A percentile compares a stretch with the other conserved stretches of the same genome.
These are phyloP conservation scores for Leishmania martiniquensis DNA, from an alignment of 208 protist genomes.

Conservation along the genomic window DNA sequence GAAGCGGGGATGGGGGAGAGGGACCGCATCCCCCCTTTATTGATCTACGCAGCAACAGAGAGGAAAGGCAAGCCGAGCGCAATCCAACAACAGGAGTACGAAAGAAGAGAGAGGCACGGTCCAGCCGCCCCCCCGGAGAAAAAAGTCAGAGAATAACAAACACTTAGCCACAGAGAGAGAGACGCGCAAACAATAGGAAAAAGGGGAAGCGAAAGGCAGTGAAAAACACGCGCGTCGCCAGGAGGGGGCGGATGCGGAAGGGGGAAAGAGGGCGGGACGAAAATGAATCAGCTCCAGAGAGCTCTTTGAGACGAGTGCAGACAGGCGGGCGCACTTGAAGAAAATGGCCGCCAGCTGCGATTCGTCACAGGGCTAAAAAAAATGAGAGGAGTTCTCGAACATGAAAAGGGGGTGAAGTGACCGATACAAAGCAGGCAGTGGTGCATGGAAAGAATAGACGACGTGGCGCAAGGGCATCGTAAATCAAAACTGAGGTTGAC, in stretches of 20 bases:
- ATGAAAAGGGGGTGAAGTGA: not conserved
- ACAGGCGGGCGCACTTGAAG: too few relatives aligned
- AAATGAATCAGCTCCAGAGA: not conserved
- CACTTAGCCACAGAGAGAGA: not conserved
- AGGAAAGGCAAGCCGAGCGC: not conserved
- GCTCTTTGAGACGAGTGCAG: too few relatives aligned
- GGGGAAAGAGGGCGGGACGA: not conserved
- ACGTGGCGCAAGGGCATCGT: not conserved
- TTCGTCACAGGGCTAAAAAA: too few relatives aligned
- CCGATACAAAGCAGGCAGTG: not conserved
- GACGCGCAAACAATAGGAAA: constrained; percentile 9
- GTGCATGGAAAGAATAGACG: too few relatives aligned
- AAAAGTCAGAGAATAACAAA: not conserved
- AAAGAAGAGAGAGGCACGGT: not conserved
- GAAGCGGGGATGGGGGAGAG: too few relatives aligned
- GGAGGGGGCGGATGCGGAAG: not conserved
- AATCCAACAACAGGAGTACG: not conserved
- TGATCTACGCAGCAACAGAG: not conserved
- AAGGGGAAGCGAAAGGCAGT: not conserved
- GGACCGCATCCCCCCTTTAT: not conserved
- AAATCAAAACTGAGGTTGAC: too few relatives aligned
- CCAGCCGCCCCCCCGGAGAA: too few relatives aligned
- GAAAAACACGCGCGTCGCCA: not conserved
- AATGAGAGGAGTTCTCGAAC: too few relatives aligned
- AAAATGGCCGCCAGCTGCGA: too few relatives aligned